Evolutionary conservation across 495 filamentous ascomycete genomes (phyloP), one percentile per base, ranked within the genome.

Genomic region (Oleoguttula mirabilis): DNA sequence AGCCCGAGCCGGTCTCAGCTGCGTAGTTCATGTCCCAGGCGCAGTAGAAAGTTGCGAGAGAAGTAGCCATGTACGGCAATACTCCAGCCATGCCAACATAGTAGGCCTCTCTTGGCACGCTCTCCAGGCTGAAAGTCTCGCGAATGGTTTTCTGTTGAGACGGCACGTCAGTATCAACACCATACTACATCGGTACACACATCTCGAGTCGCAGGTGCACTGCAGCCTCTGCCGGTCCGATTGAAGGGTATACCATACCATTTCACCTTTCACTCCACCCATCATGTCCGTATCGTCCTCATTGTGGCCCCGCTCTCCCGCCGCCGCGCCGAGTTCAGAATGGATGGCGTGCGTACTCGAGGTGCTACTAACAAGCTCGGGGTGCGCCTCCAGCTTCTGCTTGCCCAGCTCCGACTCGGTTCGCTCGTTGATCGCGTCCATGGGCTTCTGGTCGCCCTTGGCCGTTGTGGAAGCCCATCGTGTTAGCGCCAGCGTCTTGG

Each of bases 61-160:
- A 93, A 10, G 90, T 96, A 25, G 72, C 84, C 10, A 92, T 60
- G 66, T 98, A 98, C 3, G 90, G 90, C 10, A 96, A 47, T 3
- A 93, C 81, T 59, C 90, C 90, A 10, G 86, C 85, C 54, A 92
- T 71, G 35, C 90, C 92, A 46, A 98, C 71, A 54, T 69, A 69
- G 42, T 84, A 77, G 31, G 87, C 75, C 56, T 94, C 80, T 58
- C 69, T 74, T 23, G 90, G 90, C 17, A 96, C 88, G 3, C 67
- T 69, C 20, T 64, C 54, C 20, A 98, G 65, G 36, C 73, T 75
- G 63, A 98, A 93, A 10, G 88, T 90, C n/a, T 90, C 83, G 55
- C 80, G 80, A 63, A 96, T 76, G 1, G 73, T 77, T 67, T 75
- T 66, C 88, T 95, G 47, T 20, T 33, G 50, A n/a, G n/a, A n/a